phyloP scores from a whole-genome alignment of 352 stramenopile species.

The Phytophthora constricta region DNA sequence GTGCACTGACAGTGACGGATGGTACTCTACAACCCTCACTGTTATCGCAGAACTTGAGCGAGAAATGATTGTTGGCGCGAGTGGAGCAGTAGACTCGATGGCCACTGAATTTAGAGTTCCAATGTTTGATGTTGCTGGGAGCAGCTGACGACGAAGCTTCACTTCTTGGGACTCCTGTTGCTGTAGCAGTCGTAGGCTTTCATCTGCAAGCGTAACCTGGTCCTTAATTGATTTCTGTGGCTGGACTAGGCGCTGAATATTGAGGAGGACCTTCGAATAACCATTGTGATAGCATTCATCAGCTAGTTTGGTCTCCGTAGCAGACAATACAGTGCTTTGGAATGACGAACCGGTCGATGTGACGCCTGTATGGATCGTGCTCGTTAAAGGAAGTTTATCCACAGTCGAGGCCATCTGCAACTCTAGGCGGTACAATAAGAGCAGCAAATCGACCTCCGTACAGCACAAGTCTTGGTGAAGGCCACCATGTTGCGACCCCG shows the following conservation, averaged over 20 bases:
- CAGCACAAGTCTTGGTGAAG: constrained; percentile 65
- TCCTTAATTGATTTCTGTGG: constrained; percentile 25
- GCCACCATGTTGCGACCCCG: constrained; percentile 60
- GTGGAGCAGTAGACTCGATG: constrained; percentile 28
- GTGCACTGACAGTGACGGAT: constrained; percentile 28
- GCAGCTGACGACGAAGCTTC: constrained; percentile 37
- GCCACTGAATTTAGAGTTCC: neutral
- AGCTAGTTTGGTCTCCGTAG: constrained; percentile 39
- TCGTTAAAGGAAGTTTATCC: constrained; percentile 32
- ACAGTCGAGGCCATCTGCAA: constrained; percentile 50
- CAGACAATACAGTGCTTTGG: constrained; percentile 9
- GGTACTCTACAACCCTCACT: constrained; percentile 52
- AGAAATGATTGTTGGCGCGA: constrained; percentile 54
- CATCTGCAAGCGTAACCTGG: constrained; percentile 24
- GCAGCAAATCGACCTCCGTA: constrained; percentile 55
- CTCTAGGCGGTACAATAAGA: constrained; percentile 65
- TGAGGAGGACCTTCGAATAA: constrained; percentile 53
- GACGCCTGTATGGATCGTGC: constrained; percentile 1
- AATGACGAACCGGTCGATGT: neutral
- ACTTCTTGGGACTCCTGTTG: constrained; percentile 51
- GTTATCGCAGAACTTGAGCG: constrained; percentile 63
- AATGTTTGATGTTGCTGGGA: neutral
- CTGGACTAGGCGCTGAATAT: constrained; percentile 49
- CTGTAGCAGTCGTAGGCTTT: constrained; percentile 53
- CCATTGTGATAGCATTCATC: constrained; percentile 62